Conservation (phyloP, 129 eudicot genomes). For the Arctium minus region DNA sequence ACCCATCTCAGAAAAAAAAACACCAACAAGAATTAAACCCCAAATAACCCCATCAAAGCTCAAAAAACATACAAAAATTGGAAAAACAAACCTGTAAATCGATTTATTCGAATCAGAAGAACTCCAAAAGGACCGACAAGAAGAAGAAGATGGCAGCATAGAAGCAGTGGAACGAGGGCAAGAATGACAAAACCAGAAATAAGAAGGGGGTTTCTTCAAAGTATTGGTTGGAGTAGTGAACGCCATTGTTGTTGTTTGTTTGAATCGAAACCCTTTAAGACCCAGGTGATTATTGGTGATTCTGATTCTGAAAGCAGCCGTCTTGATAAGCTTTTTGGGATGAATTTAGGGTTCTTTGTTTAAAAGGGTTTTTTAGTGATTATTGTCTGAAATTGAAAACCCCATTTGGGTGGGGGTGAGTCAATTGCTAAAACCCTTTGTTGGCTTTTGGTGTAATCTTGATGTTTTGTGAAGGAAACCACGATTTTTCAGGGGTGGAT, state of each 20-base stretch:
- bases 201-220: slow-evolving; percentile 54
- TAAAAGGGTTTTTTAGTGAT: slow-evolving; percentile 35
- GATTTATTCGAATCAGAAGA: slow-evolving; percentile 30
- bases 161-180: slow-evolving; percentile 27
- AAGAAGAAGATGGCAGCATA: slow-evolving; percentile 3
- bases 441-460: background rate
- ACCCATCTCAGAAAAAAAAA: background rate
- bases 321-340: slow-evolving; percentile 42
- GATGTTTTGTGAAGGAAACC: background rate
- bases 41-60: background rate
- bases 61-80: background rate
- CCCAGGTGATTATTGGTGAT: slow-evolving; percentile 34
- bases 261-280: slow-evolving; percentile 15
- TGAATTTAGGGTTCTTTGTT: slow-evolving; percentile 14
- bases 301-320: slow-evolving; percentile 45
- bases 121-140: slow-evolving; percentile 17
- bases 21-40: background rate
- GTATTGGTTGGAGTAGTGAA: slow-evolving; percentile 49
- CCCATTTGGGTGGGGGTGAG: background rate
- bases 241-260: slow-evolving; percentile 47
- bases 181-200: slow-evolving; percentile 46
- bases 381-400: slow-evolving; percentile 9
- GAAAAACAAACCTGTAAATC: slow-evolving; percentile 32
- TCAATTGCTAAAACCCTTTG: background rate
- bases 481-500: background rate